These are phyloP conservation scores for Sporodiniella umbellata DNA, from an alignment of 371 early-diverging fungal species.

Conservation along the genomic window DNA sequence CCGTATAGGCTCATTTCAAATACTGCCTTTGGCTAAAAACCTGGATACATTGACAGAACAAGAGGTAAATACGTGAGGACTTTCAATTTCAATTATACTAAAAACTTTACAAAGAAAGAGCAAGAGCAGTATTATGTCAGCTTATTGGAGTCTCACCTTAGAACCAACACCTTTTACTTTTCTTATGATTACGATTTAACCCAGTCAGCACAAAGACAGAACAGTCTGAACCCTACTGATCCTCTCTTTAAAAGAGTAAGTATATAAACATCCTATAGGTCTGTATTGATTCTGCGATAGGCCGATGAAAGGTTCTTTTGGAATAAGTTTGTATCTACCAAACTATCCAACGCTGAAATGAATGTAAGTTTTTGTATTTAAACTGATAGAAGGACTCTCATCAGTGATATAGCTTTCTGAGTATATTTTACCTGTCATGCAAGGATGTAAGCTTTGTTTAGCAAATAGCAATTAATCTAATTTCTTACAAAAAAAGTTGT, in stretches of 20 bases:
- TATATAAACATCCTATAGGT: not conserved
- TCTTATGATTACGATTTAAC: slow-evolving; percentile 88
- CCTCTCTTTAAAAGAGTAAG: slow-evolving; percentile 49
- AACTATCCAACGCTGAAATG: slow-evolving; percentile 57
- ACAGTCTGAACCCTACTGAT: slow-evolving; percentile 24
- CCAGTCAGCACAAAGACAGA: slow-evolving; percentile 75
- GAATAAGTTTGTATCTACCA: slow-evolving; percentile 72
- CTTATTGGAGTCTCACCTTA: slow-evolving; percentile 71
- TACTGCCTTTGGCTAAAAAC: slow-evolving; percentile 67
- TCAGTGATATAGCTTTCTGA: slow-evolving; percentile 48
- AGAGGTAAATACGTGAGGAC: slow-evolving; percentile 33
- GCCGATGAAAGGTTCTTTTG: slow-evolving; percentile 91
- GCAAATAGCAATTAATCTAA: not conserved
- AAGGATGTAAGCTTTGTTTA: slow-evolving; percentile 73
- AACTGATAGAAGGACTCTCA: not conserved
- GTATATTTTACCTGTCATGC: slow-evolving; percentile 88
- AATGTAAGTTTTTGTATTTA: slow-evolving; percentile 34
- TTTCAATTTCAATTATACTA: too few species aligned
- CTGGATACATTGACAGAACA: slow-evolving; percentile 40
- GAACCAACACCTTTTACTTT: slow-evolving; percentile 73
- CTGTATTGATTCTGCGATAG: slow-evolving; percentile 19
- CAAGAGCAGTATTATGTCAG: slow-evolving; percentile 70
- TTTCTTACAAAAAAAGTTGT: slow-evolving; percentile 40
- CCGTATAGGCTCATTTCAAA: slow-evolving; percentile 65
- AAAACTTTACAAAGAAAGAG: slow-evolving; percentile 30